phyloP scores from a whole-genome alignment of 2,329 filamentous ascomycete genomes.

The Coleophoma cylindrospora region DNA sequence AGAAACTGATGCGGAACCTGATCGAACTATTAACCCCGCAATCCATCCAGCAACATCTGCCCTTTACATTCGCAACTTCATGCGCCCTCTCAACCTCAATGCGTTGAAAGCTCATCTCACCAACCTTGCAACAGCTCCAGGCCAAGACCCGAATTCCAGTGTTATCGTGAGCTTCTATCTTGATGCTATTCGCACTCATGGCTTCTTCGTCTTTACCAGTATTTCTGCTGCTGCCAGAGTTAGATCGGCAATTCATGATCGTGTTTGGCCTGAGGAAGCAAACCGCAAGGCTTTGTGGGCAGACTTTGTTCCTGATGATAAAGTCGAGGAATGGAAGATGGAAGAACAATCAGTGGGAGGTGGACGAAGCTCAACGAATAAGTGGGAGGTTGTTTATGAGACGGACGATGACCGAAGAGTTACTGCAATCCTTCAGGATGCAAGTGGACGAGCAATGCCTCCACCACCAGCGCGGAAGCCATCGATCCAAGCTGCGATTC shows the following conservation, averaged over 20 bases:
- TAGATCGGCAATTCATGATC: conserved; percentile 69
- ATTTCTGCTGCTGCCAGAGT: conserved; percentile 70
- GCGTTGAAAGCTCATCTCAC: conserved; percentile 65
- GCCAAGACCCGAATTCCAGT: conserved; percentile 42
- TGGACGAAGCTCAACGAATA: conserved; percentile 34
- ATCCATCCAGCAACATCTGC: conserved; percentile 69
- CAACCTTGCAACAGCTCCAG: conserved; percentile 59
- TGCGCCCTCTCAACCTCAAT: conserved; percentile 73
- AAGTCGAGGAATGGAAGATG: conserved; percentile 69
- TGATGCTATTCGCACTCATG: conserved; percentile 83
- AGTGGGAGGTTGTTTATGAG: conserved; percentile 74
- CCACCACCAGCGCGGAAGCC: conserved; percentile 13
- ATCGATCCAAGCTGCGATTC: conserved; percentile 17
- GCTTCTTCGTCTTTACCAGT: conserved; percentile 69
- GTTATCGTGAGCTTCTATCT: conserved; percentile 69
- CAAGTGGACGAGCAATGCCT: conserved; percentile 17
- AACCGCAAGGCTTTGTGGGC: conserved; percentile 80
- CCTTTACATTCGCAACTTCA: conserved; percentile 85
- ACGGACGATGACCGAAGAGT: conserved; percentile 48
- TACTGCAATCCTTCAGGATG: conserved; percentile 51
- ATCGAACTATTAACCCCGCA: conserved; percentile 43
- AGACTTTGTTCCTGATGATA: conserved; percentile 80
- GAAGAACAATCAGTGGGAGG: conserved; percentile 50
- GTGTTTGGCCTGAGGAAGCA: conserved; percentile 82
- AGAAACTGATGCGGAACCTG: conserved; percentile 16